Evolutionary conservation across 352 stramenopile genomes (phyloP).

Genomic region (Phytophthora chlamydospora): DNA sequence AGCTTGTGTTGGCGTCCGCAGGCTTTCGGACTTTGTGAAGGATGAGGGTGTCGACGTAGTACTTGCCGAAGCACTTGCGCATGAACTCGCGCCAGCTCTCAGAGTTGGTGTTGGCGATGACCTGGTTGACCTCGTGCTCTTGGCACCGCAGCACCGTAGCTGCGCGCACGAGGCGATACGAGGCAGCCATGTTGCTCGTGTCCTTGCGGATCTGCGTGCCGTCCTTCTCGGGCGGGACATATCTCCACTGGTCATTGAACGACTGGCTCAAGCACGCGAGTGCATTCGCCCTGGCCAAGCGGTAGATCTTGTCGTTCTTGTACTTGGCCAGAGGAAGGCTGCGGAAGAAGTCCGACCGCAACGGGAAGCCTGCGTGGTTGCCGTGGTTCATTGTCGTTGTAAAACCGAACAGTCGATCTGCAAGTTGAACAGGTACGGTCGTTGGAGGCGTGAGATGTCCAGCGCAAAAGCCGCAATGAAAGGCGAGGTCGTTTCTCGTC

Average conservation of each 20-base stretch:
- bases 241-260: conserved; percentile 85
- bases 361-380: conserved; percentile 50
- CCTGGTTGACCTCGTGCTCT: conserved; percentile 75
- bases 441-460: conserved; percentile 17
- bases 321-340: conserved; percentile 62
- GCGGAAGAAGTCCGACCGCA: conserved; percentile 79
- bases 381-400: conserved; percentile 36
- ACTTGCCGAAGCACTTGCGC: conserved; percentile 77
- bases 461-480: conserved; percentile 38
- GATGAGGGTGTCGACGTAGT: conserved; percentile 80
- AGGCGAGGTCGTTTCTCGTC: conserved; percentile 17
- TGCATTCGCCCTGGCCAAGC: conserved; percentile 59
- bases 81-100: conserved; percentile 80
- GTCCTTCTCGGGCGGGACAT: conserved; percentile 81
- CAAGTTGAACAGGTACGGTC: conserved; percentile 5
- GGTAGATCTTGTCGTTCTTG: conserved; percentile 62
- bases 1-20: conserved; percentile 16
- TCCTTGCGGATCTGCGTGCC: conserved; percentile 84
- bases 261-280: conserved; percentile 66
- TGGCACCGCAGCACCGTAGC: conserved; percentile 76
- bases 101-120: conserved; percentile 71
- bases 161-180: conserved; percentile 68
- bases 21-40: conserved; percentile 59
- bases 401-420: not conserved
- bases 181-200: conserved; percentile 75